Conservation (phyloP, 768 basidiomycete genomes). For the Lentinula detonsa region DNA sequence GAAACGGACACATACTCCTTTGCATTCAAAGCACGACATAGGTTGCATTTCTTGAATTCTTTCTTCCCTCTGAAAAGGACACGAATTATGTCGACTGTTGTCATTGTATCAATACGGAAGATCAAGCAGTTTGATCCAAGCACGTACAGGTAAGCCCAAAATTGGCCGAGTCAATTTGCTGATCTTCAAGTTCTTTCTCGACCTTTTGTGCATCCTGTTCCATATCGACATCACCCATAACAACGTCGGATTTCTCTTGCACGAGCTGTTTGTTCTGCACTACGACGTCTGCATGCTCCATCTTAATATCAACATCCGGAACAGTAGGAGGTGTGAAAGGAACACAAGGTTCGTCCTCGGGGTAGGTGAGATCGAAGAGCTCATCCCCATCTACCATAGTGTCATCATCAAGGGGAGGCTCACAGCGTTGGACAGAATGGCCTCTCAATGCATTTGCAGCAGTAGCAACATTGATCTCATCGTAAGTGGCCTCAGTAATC, state of each 20-base stretch:
- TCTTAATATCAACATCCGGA: not conserved
- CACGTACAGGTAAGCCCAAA: not conserved
- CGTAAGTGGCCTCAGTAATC: not conserved
- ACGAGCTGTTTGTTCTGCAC: not conserved
- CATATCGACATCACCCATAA: not conserved
- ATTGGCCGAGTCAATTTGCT: not conserved
- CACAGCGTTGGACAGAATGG: not conserved
- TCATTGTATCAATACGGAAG: not conserved
- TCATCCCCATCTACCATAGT: not conserved
- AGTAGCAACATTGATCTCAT: not conserved
- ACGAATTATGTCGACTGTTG: not conserved
- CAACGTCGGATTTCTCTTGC: not conserved
- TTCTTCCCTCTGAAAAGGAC: not conserved
- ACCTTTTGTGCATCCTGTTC: not conserved
- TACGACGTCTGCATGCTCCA: not conserved
- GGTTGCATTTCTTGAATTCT: not conserved
- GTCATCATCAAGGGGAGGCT: not conserved
- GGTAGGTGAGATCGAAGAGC: not conserved
- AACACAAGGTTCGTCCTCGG: not conserved
- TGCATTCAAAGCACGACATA: not conserved
- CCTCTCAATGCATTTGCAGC: not conserved
- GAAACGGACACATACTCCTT: not conserved
- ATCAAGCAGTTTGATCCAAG: not conserved
- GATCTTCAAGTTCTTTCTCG: not conserved
- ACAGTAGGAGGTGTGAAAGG: not conserved